These are phyloP conservation scores for Salix exigua DNA, from an alignment of 345 rosid species.

Conservation along the genomic window DNA sequence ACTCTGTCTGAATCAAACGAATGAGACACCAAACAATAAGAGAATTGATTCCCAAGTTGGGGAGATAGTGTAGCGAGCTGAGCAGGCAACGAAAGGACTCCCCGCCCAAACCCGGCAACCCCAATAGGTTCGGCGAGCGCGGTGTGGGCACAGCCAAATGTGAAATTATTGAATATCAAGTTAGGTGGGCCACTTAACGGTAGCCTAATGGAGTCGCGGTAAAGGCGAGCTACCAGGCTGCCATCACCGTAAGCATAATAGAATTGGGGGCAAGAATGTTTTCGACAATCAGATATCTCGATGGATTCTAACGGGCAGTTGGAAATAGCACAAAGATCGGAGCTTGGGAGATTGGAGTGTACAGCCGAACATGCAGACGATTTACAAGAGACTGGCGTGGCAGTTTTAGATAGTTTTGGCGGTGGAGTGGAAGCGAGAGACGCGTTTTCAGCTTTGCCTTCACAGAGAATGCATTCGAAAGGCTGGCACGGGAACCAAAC, in stretches of 20 bases:
- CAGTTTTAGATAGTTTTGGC: conserved; percentile 42
- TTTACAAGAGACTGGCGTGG: conserved; percentile 51
- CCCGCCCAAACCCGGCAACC: conserved; percentile 94
- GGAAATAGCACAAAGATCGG: conserved; percentile 79
- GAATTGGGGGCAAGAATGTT: conserved; percentile 69
- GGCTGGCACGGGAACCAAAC: conserved; percentile 97
- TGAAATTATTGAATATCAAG: conserved; percentile 50
- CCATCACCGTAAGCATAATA: conserved; percentile 97
- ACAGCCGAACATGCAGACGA: conserved; percentile 79
- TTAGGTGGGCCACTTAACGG: conserved; percentile 37
- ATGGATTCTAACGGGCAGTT: conserved; percentile 75
- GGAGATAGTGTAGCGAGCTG: conserved; percentile 66
- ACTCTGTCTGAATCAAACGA: conserved; percentile 67
- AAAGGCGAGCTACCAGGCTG: conserved; percentile 65
- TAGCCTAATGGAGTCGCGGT: conserved; percentile 49
- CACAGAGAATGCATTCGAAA: conserved; percentile 84
- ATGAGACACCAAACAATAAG: conserved; percentile 86
- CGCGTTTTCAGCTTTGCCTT: conserved; percentile 41
- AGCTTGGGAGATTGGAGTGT: conserved; percentile 58
- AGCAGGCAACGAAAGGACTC: conserved; percentile 73
- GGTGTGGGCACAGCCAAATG: conserved; percentile 84
- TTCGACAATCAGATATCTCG: conserved; percentile 63
- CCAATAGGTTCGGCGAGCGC: conserved; percentile 90
- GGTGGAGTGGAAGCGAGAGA: conserved; percentile 24
- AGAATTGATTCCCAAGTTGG: conserved; percentile 68